phyloP scores from a whole-genome alignment of 1,284 basidiomycete genomes.

The Sutorius eximius region DNA sequence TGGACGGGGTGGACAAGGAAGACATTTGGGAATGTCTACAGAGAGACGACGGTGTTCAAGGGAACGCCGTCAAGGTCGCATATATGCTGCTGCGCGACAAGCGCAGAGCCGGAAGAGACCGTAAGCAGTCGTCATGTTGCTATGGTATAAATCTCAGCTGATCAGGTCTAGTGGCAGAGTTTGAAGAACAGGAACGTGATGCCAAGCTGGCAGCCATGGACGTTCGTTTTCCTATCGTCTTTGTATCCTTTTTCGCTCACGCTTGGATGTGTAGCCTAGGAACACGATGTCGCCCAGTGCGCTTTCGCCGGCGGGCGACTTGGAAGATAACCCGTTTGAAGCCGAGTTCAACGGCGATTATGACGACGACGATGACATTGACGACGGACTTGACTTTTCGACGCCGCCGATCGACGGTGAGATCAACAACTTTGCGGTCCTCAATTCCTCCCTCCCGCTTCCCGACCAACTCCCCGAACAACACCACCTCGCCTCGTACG shows the following conservation, averaged over 20 bases:
- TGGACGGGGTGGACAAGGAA: conserved; percentile 77
- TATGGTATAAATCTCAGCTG: conserved; percentile 6
- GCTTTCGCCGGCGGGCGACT: conserved; percentile 53
- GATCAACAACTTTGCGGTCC: conserved; percentile 75
- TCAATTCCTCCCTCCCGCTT: conserved; percentile 78
- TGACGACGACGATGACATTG: conserved; percentile 61
- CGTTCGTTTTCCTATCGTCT: conserved; percentile 42
- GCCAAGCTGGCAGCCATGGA: conserved; percentile 78
- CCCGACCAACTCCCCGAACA: conserved; percentile 46
- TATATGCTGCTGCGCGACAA: conserved; percentile 94
- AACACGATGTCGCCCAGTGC: conserved; percentile 63
- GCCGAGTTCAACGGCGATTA: conserved; percentile 60
- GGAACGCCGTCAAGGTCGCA: conserved; percentile 95
- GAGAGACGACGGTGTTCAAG: conserved; percentile 77
- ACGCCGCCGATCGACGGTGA: conserved; percentile 43
- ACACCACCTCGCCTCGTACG: conserved; percentile 62
- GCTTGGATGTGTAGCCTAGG: conserved; percentile 50
- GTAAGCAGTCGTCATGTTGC: conserved; percentile 43
- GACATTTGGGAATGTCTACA: conserved; percentile 86
- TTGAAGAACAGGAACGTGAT: conserved; percentile 79
- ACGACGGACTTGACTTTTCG: conserved; percentile 65
- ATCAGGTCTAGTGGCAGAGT: conserved; percentile 59
- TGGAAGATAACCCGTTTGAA: conserved; percentile 75
- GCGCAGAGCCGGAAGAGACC: conserved; percentile 78
- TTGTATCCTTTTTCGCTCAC: neutral